These are phyloP conservation scores for Ceratobasidium sp. DNA, from an alignment of 1,284 basidiomycete species.

Conservation along the genomic window DNA sequence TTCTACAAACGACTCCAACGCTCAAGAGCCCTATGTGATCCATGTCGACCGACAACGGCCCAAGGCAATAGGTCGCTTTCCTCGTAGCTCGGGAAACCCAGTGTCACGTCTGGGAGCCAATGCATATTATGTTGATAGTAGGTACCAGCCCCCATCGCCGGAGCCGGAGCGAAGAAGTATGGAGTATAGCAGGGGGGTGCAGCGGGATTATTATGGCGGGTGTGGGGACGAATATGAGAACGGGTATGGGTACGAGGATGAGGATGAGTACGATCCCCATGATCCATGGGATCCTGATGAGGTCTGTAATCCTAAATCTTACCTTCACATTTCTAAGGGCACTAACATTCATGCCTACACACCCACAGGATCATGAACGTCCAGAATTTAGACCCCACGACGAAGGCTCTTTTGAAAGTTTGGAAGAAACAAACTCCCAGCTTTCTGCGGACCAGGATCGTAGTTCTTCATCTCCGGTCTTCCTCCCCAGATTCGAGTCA, in stretches of 20 bases:
- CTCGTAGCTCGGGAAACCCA: neutral
- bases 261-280: neutral
- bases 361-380: too few relatives aligned
- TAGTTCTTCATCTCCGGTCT: too few relatives aligned
- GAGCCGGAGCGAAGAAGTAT: neutral
- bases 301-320: neutral
- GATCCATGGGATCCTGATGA: neutral
- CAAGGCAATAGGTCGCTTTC: neutral
- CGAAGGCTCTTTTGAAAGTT: too few relatives aligned
- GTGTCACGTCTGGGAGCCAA: conserved; percentile 12
- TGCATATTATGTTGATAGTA: neutral
- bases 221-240: neutral
- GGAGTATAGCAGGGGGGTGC: neutral
- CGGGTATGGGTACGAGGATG: neutral
- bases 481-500: too few relatives aligned
- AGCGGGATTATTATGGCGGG: neutral
- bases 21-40: conserved; percentile 17
- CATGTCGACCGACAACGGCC: conserved; percentile 18
- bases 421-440: too few relatives aligned
- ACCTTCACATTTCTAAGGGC: too few relatives aligned
- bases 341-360: too few relatives aligned
- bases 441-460: too few relatives aligned
- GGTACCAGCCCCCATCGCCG: neutral
- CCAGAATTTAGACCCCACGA: too few relatives aligned
- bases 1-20: neutral